These are phyloP conservation scores for Oryza officinalis DNA, from an alignment of 176 grass and related monocot species.

Conservation along the genomic window DNA sequence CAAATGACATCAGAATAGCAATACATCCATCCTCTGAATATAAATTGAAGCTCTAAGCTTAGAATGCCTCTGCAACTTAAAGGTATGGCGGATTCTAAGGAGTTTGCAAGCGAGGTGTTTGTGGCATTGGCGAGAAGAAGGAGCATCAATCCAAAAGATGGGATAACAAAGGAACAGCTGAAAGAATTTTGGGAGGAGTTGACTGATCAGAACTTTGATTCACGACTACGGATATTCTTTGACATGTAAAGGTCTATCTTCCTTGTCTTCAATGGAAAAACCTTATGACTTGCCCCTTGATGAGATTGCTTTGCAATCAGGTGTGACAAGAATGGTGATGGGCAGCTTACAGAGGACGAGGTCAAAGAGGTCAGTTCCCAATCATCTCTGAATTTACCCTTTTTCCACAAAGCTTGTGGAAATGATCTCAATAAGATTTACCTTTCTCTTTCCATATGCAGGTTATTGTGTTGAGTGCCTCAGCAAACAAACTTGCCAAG, in stretches of 20 bases:
- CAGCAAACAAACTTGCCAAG: slow-evolving; percentile 84
- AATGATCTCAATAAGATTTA: background rate
- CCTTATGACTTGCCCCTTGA: background rate
- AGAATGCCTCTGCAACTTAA: background rate
- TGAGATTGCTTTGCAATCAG: slow-evolving; percentile 37
- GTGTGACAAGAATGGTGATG: slow-evolving; percentile 97
- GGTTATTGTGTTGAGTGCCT: slow-evolving; percentile 84
- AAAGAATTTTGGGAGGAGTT: slow-evolving; percentile 94
- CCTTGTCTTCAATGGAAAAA: background rate
- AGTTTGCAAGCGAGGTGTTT: slow-evolving; percentile 82
- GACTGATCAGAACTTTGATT: slow-evolving; percentile 92
- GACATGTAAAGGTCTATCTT: slow-evolving; percentile 70
- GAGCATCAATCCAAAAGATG: slow-evolving; percentile 55
- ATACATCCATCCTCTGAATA: background rate
- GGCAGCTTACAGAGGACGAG: slow-evolving; percentile 86
- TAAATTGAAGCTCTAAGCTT: background rate
- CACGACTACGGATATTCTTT: slow-evolving; percentile 84
- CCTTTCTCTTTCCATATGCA: slow-evolving; percentile 17
- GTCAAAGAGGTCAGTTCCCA: slow-evolving; percentile 65
- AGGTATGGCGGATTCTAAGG: slow-evolving; percentile 98
- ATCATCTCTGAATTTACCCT: background rate
- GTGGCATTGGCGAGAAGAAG: slow-evolving; percentile 66
- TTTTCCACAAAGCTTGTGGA: background rate
- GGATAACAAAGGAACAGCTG: slow-evolving; percentile 71
- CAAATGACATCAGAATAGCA: background rate